Conservation (phyloP, 441 rosid genomes). For the Corymbia calophylla region DNA sequence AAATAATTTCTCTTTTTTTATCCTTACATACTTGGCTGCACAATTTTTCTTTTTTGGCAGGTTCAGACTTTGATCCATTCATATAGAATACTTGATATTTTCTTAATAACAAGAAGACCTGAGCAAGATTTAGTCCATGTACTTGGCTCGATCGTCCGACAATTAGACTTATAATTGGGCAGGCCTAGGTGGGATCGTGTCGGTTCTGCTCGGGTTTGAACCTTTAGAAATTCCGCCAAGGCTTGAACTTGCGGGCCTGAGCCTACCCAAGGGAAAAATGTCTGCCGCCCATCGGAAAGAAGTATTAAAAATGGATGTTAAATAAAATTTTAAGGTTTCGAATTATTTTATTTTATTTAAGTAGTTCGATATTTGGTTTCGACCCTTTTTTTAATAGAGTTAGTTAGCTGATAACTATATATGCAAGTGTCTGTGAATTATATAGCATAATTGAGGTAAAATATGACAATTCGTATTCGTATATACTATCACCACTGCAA, state of each 20-base stretch:
- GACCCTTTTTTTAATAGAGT: background rate
- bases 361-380: background rate
- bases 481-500: background rate
- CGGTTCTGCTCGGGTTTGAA: background rate
- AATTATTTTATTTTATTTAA: background rate
- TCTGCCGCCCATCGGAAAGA: background rate
- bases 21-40: background rate
- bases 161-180: background rate
- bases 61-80: background rate
- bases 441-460: too few relatives aligned
- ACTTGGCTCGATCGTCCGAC: background rate
- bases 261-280: background rate
- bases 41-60: background rate
- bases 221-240: background rate
- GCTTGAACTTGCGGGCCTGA: background rate
- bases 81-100: too few relatives aligned
- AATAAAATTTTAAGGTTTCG: background rate
- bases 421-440: background rate
- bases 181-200: background rate
- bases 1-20: background rate
- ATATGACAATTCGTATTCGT: background rate
- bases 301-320: background rate
- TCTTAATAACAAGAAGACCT: background rate
- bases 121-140: background rate
- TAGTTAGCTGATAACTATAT: background rate